phyloP scores from a whole-genome alignment of 106 monocot species.

The Alisma plantagoaquatica region DNA sequence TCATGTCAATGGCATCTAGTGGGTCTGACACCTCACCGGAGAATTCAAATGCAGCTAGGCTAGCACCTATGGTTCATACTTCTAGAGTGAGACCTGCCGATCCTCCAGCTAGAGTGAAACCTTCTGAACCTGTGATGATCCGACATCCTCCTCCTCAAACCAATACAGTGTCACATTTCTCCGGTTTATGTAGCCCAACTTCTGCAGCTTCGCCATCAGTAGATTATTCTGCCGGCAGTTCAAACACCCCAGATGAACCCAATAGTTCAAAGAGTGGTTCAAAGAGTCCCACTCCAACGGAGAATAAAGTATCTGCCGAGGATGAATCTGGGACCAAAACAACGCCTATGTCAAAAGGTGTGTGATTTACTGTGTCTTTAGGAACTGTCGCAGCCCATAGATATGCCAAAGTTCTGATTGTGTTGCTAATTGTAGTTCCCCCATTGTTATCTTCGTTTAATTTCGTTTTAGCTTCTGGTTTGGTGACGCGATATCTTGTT shows the following conservation, averaged over 20 bases:
- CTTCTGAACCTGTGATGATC: background rate
- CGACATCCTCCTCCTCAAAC: background rate
- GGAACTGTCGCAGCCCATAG: too few relatives aligned
- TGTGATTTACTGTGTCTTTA: too few relatives aligned
- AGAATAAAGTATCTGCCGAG: too few relatives aligned
- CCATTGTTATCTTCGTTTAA: too few relatives aligned
- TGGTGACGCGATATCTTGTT: background rate
- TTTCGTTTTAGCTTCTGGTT: too few relatives aligned
- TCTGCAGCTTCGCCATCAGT: too few relatives aligned
- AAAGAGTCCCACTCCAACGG: too few relatives aligned
- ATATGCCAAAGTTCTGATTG: too few relatives aligned
- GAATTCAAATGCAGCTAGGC: constrained; percentile 13
- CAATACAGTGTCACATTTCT: background rate
- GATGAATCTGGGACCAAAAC: too few relatives aligned
- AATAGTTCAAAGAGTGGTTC: background rate
- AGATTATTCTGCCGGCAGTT: background rate
- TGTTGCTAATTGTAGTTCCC: too few relatives aligned
- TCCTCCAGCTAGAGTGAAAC: constrained; percentile 5
- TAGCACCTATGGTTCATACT: constrained; percentile 10
- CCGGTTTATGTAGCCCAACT: background rate
- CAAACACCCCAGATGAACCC: background rate
- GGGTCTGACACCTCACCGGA: constrained; percentile 15
- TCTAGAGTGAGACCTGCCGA: too few relatives aligned
- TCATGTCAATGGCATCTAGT: constrained; percentile 3
- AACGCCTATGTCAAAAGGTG: too few relatives aligned